Evolutionary conservation across 2,329 filamentous ascomycete species (phyloP).

Genomic region (Hypoxylon sp.): DNA sequence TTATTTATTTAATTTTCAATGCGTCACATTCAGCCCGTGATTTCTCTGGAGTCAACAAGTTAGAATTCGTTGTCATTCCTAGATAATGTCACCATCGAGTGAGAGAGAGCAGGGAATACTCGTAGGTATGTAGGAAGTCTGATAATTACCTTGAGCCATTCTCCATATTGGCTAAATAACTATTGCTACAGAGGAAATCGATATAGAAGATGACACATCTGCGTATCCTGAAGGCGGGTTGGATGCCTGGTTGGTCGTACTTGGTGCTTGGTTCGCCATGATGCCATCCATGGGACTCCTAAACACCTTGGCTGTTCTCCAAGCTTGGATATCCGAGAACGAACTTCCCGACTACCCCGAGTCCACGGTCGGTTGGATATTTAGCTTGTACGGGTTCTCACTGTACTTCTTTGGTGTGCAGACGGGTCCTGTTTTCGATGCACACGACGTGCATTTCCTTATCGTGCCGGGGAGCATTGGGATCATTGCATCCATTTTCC

Average conservation of each 20-base stretch:
- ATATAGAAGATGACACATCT: neutral
- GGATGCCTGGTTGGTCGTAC: conserved; percentile 78
- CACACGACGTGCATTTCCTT: conserved; percentile 72
- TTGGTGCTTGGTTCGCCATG: conserved; percentile 78
- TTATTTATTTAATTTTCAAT: neutral
- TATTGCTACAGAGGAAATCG: neutral
- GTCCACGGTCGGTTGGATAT: conserved; percentile 79
- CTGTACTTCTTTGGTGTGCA: conserved; percentile 80
- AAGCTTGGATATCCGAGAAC: conserved; percentile 75
- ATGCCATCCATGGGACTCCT: conserved; percentile 76
- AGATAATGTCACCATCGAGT: neutral
- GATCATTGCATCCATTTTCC: conserved; percentile 68
- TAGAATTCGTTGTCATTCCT: neutral
- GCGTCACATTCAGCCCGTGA: neutral
- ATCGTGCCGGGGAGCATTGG: conserved; percentile 71
- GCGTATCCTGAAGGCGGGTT: conserved; percentile 66
- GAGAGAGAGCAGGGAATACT: neutral
- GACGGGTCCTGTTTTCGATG: conserved; percentile 79
- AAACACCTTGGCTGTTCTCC: conserved; percentile 76
- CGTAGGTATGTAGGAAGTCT: neutral
- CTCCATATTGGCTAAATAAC: neutral
- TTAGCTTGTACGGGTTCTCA: conserved; percentile 78
- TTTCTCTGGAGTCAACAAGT: neutral
- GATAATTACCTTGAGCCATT: neutral
- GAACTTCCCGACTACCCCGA: conserved; percentile 72